These are phyloP conservation scores for Trichoderma semiorbis DNA, from an alignment of 2,329 filamentous ascomycete species.

Conservation along the genomic window DNA sequence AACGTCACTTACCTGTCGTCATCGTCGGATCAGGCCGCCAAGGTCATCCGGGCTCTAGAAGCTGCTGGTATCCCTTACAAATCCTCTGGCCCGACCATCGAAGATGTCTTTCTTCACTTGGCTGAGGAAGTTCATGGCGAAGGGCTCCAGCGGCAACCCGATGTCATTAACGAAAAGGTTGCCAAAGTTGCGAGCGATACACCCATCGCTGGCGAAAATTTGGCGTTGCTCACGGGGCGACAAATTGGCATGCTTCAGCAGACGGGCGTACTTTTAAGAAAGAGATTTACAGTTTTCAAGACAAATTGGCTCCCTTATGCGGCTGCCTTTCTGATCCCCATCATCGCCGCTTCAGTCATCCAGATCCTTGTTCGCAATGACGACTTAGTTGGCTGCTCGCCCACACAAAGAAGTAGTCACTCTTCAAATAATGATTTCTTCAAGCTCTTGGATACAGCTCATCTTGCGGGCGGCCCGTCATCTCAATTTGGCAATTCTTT, in stretches of 20 bases:
- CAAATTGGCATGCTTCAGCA: constrained; percentile 58
- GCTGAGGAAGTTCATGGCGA: constrained; percentile 42
- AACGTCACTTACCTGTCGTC: constrained; percentile 66
- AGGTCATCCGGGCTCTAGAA: constrained; percentile 66
- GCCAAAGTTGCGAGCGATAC: neutral
- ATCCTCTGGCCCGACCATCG: constrained; percentile 66
- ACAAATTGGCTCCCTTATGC: constrained; percentile 60
- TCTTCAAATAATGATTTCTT: constrained; percentile 20
- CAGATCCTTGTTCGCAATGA: constrained; percentile 66
- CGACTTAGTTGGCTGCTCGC: constrained; percentile 44
- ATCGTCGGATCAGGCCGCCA: constrained; percentile 63
- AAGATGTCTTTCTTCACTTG: constrained; percentile 70
- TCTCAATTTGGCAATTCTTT: constrained; percentile 19
- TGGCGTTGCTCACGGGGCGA: constrained; percentile 48
- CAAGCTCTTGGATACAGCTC: constrained; percentile 22
- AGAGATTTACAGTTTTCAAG: constrained; percentile 61
- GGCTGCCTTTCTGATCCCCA: constrained; percentile 69
- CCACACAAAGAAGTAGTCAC: constrained; percentile 18
- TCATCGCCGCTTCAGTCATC: constrained; percentile 70
- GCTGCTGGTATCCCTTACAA: constrained; percentile 61
- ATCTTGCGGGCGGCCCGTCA: constrained; percentile 26
- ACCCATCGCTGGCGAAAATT: neutral
- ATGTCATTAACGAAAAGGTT: constrained; percentile 8
- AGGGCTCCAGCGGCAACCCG: neutral
- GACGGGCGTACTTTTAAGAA: constrained; percentile 60